phyloP scores from a whole-genome alignment of 768 basidiomycete genomes.

The Trametes villosa region DNA sequence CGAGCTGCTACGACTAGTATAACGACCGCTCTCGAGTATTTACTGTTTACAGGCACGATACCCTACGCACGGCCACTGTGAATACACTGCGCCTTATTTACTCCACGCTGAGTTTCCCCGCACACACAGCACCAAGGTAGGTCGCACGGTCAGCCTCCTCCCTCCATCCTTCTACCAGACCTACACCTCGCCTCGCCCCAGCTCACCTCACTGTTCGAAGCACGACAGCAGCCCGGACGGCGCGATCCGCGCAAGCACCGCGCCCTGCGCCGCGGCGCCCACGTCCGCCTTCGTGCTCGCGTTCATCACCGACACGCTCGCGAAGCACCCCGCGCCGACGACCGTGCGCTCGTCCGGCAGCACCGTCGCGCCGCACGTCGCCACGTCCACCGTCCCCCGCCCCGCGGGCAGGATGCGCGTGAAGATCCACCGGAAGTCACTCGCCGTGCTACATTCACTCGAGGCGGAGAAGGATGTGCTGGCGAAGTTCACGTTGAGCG shows the following conservation, averaged over 20 bases:
- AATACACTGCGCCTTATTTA: background rate
- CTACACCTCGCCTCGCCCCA: no score
- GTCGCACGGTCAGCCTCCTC: background rate
- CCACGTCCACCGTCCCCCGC: slow-evolving; percentile 47
- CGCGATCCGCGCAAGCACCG: slow-evolving; percentile 45
- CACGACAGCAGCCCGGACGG: slow-evolving; percentile 15
- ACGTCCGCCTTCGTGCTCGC: slow-evolving; percentile 50
- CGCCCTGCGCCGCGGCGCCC: slow-evolving; percentile 43
- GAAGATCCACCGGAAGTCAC: slow-evolving; percentile 48
- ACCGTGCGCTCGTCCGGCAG: slow-evolving; percentile 50
- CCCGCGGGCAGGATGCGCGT: slow-evolving; percentile 41
- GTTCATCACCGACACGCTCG: slow-evolving; percentile 43
- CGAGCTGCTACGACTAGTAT: background rate
- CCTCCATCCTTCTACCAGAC: background rate
- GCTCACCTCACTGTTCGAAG: slow-evolving; percentile 5
- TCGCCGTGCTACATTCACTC: slow-evolving; percentile 40
- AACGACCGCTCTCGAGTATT: no score
- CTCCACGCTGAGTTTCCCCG: background rate
- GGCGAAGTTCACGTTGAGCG: slow-evolving; percentile 58
- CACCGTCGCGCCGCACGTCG: slow-evolving; percentile 47
- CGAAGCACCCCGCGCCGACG: slow-evolving; percentile 46
- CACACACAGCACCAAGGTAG: background rate
- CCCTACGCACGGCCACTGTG: background rate
- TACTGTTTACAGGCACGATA: slow-evolving; percentile 5
- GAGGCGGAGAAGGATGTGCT: slow-evolving; percentile 21